A percentile compares a stretch with the other conserved stretches of the same genome.
These are phyloP conservation scores for Ocimum tenuiflorum DNA, from an alignment of 257 asterid species.

Conservation along the genomic window DNA sequence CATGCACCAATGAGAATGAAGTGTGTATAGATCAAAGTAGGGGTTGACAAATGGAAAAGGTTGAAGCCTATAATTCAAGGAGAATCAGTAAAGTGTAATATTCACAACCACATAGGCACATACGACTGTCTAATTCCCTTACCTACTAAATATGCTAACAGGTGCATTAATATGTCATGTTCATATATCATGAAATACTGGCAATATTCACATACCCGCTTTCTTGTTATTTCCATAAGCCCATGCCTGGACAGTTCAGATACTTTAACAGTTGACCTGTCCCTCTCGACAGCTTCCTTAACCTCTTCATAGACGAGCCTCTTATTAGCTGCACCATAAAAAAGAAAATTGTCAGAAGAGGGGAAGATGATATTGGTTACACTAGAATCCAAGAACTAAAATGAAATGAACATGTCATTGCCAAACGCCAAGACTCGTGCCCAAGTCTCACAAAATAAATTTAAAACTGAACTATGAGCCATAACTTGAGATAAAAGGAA, in stretches of 20 bases:
- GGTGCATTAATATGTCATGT: background rate
- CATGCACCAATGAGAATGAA: too few species aligned
- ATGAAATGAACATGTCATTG: background rate
- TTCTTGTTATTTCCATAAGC: conserved; percentile 94
- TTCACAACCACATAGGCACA: background rate
- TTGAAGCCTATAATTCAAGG: background rate
- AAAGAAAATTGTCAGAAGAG: conserved; percentile 9
- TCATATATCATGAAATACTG: background rate
- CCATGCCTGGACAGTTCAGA: conserved; percentile 88
- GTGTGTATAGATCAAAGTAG: background rate
- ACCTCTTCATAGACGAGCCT: conserved; percentile 85
- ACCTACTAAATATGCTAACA: background rate
- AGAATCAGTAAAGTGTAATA: background rate
- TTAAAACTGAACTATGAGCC: too few species aligned
- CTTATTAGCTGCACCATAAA: conserved; percentile 61
- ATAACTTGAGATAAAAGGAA: background rate
- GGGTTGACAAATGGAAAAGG: background rate
- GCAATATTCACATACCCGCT: conserved; percentile 54
- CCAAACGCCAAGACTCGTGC: background rate
- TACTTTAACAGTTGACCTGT: conserved; percentile 80
- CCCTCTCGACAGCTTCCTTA: conserved; percentile 79
- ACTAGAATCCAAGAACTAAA: background rate
- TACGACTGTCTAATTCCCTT: background rate
- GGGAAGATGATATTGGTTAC: conserved; percentile 1
- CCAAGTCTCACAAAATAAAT: background rate